Evolutionary conservation across 495 filamentous ascomycete species (phyloP).

Genomic region (Aspergillus taichungensis): DNA sequence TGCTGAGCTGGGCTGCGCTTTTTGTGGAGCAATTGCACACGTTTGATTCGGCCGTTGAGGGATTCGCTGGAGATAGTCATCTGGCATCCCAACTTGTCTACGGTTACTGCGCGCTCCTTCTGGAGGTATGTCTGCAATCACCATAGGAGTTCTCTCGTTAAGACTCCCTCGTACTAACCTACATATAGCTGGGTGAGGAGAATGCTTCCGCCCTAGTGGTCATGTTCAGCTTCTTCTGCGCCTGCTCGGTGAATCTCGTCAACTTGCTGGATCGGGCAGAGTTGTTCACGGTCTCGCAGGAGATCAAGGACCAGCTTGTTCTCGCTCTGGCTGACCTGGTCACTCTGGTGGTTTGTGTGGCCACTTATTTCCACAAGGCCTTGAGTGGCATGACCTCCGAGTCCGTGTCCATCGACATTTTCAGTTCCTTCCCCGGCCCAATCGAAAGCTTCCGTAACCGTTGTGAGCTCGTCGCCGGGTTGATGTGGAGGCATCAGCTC

Average conservation of each 20-base stretch:
- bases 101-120: conserved; percentile 24
- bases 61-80: conserved; percentile 28
- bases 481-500: conserved; percentile 32
- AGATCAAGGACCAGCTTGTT: conserved; percentile 33
- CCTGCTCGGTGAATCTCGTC: conserved; percentile 21
- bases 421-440: conserved; percentile 20
- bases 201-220: conserved; percentile 24
- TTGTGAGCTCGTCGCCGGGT: conserved; percentile 22
- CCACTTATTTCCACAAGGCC: conserved; percentile 23
- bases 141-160: not conserved
- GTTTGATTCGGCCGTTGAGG: conserved; percentile 21
- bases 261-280: conserved; percentile 27
- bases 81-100: conserved; percentile 29
- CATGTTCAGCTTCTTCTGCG: conserved; percentile 30
- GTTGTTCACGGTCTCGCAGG: conserved; percentile 26
- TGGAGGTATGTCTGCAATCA: conserved; percentile 18
- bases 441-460: conserved; percentile 25
- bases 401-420: conserved; percentile 26
- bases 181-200: conserved; percentile 24
- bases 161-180: not conserved
- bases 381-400: conserved; percentile 13
- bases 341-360: conserved; percentile 23
- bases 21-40: conserved; percentile 18
- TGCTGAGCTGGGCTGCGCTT: conserved; percentile 22
- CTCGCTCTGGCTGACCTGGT: conserved; percentile 28